Evolutionary conservation across 1,284 basidiomycete species (phyloP).

Genomic region (Ustilago vetiveriae): DNA sequence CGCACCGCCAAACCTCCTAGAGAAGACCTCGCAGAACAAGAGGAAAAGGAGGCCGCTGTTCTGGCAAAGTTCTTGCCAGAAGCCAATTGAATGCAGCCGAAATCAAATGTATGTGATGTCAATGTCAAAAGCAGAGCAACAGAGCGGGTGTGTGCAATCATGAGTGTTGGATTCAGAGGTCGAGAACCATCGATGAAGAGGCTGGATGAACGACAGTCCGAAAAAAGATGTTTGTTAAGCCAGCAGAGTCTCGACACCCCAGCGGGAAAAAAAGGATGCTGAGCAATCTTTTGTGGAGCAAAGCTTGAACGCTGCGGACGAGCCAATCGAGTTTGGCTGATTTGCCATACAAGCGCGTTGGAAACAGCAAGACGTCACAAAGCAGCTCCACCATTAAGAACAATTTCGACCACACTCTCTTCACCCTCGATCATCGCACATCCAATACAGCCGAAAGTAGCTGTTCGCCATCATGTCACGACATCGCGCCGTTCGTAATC

Average conservation of each 20-base stretch:
- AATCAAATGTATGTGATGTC: not conserved
- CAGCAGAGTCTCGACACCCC: too few species aligned
- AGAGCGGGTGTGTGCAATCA: not conserved
- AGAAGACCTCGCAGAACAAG: constrained; percentile 55
- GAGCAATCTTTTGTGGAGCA: too few species aligned
- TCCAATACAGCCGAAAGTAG: too few species aligned
- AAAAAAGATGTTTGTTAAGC: too few species aligned
- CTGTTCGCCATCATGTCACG: constrained; percentile 67
- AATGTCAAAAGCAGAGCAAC: not conserved
- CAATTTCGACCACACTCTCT: not conserved
- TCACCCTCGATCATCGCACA: not conserved
- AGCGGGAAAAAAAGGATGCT: not conserved
- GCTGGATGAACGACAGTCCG: too few species aligned
- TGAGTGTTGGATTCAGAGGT: too few species aligned
- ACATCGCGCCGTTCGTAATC: constrained; percentile 87
- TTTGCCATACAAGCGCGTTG: not conserved
- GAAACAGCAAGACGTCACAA: constrained; percentile 27
- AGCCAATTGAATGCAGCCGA: constrained; percentile 7
- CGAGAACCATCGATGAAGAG: too few species aligned
- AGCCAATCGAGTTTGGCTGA: constrained; percentile 12
- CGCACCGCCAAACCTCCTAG: constrained; percentile 50
- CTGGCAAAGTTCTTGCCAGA: constrained; percentile 44
- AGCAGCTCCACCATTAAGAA: constrained; percentile 5
- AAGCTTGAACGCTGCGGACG: constrained; percentile 14
- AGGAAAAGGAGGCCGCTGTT: constrained; percentile 51